Conservation (phyloP, 139 green algal genomes). For the Ostreobium quekettii region DNA sequence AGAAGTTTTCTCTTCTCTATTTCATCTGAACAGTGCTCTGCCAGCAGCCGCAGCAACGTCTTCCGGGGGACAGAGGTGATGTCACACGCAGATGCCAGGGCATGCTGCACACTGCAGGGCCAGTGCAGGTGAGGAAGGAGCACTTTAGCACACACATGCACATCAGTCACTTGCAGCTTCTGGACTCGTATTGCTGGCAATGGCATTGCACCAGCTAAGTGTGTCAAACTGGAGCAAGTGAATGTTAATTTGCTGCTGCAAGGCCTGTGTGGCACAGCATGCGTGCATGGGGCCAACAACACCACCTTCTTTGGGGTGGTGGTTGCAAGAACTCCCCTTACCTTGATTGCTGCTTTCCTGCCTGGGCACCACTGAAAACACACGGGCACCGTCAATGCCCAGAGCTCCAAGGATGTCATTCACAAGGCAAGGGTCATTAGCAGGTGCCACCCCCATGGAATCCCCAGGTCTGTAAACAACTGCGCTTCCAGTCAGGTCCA, state of each 20-base stretch:
- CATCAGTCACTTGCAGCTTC: no score
- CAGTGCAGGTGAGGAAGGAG: conserved; percentile 51
- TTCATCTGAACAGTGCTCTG: conserved; percentile 63
- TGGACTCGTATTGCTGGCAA: no score
- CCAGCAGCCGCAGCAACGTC: conserved; percentile 73
- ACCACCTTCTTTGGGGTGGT: neutral
- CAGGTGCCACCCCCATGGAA: conserved; percentile 70
- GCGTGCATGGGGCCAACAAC: neutral
- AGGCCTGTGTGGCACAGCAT: neutral
- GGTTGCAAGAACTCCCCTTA: neutral
- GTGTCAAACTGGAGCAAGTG: no score
- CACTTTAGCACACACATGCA: no score
- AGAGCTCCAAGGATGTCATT: conserved; percentile 44
- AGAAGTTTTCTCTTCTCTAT: conserved; percentile 55
- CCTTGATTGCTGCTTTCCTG: conserved; percentile 13
- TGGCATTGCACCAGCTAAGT: no score
- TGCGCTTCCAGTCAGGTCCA: conserved; percentile 59
- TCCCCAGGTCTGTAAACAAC: conserved; percentile 74
- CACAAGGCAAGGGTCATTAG: conserved; percentile 60
- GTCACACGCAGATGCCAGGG: conserved; percentile 59
- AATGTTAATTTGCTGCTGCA: no score
- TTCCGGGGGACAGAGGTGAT: conserved; percentile 64
- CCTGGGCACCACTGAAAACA: conserved; percentile 45
- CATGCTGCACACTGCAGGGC: conserved; percentile 66
- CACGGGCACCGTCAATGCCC: conserved; percentile 26